Percentiles rank a stretch among this genome's conserved stretches.
phyloP scores from a whole-genome alignment of 192 early-diverging fungal species.

The Backusella westeae region DNA sequence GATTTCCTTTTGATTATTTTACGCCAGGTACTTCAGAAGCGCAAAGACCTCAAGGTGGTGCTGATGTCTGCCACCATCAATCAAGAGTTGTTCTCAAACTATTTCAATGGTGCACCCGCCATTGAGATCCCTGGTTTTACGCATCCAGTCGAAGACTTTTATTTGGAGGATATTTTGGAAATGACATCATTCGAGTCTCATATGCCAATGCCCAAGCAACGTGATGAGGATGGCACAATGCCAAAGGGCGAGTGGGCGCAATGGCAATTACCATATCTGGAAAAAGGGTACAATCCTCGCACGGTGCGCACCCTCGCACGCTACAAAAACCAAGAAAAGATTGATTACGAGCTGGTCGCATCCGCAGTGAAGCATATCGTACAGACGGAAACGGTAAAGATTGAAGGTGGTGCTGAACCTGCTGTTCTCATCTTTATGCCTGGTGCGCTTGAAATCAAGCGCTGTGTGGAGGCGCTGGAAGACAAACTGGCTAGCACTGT shows the following conservation, averaged over 20 bases:
- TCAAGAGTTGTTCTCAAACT: constrained; percentile 57
- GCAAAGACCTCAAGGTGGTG: constrained; percentile 59
- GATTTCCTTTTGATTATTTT: constrained; percentile 75
- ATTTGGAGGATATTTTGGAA: constrained; percentile 70
- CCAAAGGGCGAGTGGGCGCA: constrained; percentile 37
- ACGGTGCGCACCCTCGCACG: constrained; percentile 33
- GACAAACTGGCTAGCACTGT: not conserved
- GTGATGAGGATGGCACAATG: constrained; percentile 24
- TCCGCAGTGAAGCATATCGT: constrained; percentile 60
- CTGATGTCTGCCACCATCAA: constrained; percentile 81
- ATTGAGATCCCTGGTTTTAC: constrained; percentile 76
- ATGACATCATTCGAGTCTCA: constrained; percentile 49
- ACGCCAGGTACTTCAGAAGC: constrained; percentile 50
- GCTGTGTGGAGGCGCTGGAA: constrained; percentile 58
- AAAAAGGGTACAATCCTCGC: constrained; percentile 37
- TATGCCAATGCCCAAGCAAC: constrained; percentile 22
- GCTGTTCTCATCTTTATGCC: constrained; percentile 73
- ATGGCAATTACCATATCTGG: constrained; percentile 37
- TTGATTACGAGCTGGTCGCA: constrained; percentile 63
- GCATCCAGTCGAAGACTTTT: constrained; percentile 66
- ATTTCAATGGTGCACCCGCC: constrained; percentile 58
- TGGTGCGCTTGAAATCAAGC: constrained; percentile 71
- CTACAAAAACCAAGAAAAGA: constrained; percentile 47
- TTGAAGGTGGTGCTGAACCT: constrained; percentile 38
- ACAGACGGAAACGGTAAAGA: constrained; percentile 41